Base-by-base conservation (phyloP, 2,329 filamentous ascomycete species). In the Aspergillus novoparasiticus region DNA sequence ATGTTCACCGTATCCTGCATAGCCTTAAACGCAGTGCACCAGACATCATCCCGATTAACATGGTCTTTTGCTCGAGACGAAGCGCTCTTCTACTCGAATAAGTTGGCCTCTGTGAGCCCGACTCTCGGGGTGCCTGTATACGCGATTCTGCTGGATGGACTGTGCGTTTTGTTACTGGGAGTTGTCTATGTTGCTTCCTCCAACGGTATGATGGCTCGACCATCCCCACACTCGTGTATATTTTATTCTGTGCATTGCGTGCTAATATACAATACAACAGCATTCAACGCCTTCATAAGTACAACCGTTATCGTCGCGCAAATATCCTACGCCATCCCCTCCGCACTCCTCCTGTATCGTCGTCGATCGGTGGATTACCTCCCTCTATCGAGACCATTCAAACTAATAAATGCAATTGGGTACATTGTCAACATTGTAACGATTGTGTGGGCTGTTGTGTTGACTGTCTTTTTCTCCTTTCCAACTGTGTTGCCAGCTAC, bases 61-160 rank as follows among this genome's bases (percentile, higher is more conserved):
- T 76, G 73, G 73, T 75, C 73, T 6, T 75, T 76, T n/a, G 72
- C 73, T 2, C 72, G 73, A 32, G 73, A 76, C 59, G 64, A 73
- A 23, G 73, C 71, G 43, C 64, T 75, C n/a, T 72, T 73, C 55
- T 71, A 70, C 56, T 76, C 73, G 26, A 66, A 58, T 16, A 58
- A 60, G 6, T 43, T 71, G 3, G 48, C 63, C 0, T 30, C 39
- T 32, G 59, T 71, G 3, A 65, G 64, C 16, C 55, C 63, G 2
- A 43, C 61, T 0, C 60, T 69, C 4, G 64, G 65, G 6, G 61
- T 69, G 0, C 69, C 68, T 10, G 54, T 69, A n/a, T 61, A 65
- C 39, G 58, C 69, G 0, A 57, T 70, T 16, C 11, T 70, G 3
- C 50, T 69, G 2, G 59, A 70, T 23, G 67, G 68, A 2, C 6